Evolutionary conservation across 495 filamentous ascomycete species (phyloP).

Genomic region (Aspergillus heteromorphus): DNA sequence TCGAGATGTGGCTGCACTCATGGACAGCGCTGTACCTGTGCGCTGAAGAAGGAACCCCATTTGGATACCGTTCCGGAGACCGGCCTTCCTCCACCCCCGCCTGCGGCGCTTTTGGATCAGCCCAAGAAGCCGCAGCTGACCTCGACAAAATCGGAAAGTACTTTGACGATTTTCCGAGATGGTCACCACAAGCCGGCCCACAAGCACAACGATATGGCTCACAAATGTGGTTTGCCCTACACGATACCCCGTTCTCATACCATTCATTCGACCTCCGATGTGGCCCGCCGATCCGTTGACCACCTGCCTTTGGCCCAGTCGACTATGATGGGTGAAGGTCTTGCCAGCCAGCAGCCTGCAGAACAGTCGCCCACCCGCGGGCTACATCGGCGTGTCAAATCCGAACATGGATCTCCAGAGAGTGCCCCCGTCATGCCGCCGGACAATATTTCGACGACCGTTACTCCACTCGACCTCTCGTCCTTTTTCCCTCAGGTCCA

Average conservation of each 20-base stretch:
- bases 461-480: conserved; percentile 62
- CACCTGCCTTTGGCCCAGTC: conserved; percentile 51
- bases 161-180: conserved; percentile 80
- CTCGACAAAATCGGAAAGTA: conserved; percentile 77
- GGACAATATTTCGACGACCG: conserved; percentile 53
- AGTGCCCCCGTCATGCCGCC: conserved; percentile 49
- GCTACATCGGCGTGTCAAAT: conserved; percentile 54
- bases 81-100: conserved; percentile 40
- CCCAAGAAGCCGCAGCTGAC: conserved; percentile 65
- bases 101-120: conserved; percentile 43
- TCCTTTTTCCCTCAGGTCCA: conserved; percentile 49
- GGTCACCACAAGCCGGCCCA: conserved; percentile 92
- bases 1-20: conserved; percentile 80
- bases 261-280: conserved; percentile 53
- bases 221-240: conserved; percentile 78
- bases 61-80: conserved; percentile 69
- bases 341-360: conserved; percentile 28
- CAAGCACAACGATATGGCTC: conserved; percentile 80
- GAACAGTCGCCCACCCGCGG: conserved; percentile 37
- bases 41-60: conserved; percentile 80
- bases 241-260: conserved; percentile 69
- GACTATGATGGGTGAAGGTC: conserved; percentile 34
- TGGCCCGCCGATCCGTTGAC: conserved; percentile 65
- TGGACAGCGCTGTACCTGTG: conserved; percentile 87
- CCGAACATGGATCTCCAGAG: conserved; percentile 67